phyloP scores from a whole-genome alignment of 2,329 filamentous ascomycete species.

The Thielaviopsis punctulata region DNA sequence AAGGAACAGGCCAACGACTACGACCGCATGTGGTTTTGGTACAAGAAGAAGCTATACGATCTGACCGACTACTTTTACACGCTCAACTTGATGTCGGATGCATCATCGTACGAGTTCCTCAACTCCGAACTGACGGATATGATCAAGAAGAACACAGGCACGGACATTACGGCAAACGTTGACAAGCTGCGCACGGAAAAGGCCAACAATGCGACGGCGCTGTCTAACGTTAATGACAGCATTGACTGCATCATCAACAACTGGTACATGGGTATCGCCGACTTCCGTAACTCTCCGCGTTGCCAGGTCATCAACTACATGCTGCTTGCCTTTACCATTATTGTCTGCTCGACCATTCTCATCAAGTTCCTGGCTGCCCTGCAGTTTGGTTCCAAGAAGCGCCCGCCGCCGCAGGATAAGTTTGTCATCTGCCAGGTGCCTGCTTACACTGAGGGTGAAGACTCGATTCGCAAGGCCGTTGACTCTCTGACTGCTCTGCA shows the following conservation, averaged over 20 bases:
- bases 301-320: constrained; percentile 89
- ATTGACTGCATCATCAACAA: constrained; percentile 66
- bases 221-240: constrained; percentile 42
- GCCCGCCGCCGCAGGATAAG: constrained; percentile 84
- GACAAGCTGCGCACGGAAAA: constrained; percentile 32
- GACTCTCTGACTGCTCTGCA: constrained; percentile 88
- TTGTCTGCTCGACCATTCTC: constrained; percentile 63
- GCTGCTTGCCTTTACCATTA: constrained; percentile 68
- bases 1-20: constrained; percentile 46
- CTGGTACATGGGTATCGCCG: constrained; percentile 67
- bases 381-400: constrained; percentile 81
- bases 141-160: constrained; percentile 60
- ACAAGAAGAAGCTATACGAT: constrained; percentile 66
- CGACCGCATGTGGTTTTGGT: constrained; percentile 62
- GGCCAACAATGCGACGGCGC: constrained; percentile 31
- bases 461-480: constrained; percentile 78
- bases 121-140: constrained; percentile 48
- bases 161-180: constrained; percentile 55
- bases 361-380: constrained; percentile 86
- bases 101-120: constrained; percentile 50
- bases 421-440: constrained; percentile 98
- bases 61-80: constrained; percentile 85
- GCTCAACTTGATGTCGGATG: constrained; percentile 36
- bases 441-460: constrained; percentile 94
- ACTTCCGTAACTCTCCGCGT: constrained; percentile 60